Conservation (phyloP, 2,329 filamentous ascomycete genomes). For the Arthrobotrys conoides region DNA sequence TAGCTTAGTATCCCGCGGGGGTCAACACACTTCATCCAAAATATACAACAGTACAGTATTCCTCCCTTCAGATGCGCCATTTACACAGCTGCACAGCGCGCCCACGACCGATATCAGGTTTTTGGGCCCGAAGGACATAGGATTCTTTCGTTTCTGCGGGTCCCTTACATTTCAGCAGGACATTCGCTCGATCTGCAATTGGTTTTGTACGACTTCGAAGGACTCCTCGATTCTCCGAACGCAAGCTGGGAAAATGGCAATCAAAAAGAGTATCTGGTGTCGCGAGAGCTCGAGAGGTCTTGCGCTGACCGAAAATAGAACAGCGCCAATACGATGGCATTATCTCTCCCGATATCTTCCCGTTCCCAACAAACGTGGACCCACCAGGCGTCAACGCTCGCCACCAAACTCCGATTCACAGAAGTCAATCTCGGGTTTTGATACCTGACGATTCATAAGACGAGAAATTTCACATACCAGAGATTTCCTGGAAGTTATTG, state of each 20-base stretch:
- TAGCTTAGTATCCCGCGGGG: constrained; percentile 30
- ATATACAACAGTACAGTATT: constrained; percentile 56
- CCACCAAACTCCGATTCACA: constrained; percentile 33
- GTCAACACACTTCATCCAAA: constrained; percentile 50
- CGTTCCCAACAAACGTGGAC: constrained; percentile 60
- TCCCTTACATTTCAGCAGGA: constrained; percentile 25
- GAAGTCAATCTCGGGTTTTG: constrained; percentile 14
- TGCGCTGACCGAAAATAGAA: constrained; percentile 44
- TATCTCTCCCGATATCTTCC: constrained; percentile 61
- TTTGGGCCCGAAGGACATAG: constrained; percentile 32
- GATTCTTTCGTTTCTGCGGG: constrained; percentile 19
- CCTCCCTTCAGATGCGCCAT: constrained; percentile 36
- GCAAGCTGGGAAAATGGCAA: constrained; percentile 53
- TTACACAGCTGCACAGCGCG: constrained; percentile 15
- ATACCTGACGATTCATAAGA: constrained; percentile 4
- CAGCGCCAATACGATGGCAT: constrained; percentile 48
- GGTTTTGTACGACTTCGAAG: constrained; percentile 16
- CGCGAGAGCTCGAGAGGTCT: constrained; percentile 40
- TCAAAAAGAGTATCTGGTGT: constrained; percentile 41
- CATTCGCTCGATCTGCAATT: constrained; percentile 9
- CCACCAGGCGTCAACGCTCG: constrained; percentile 46
- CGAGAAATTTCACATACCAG: constrained; percentile 5
- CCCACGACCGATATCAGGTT: constrained; percentile 21
- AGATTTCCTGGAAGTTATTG: background rate
- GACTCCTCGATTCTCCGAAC: constrained; percentile 32